Conservation (phyloP, 805 yeast genomes). For the Kluyveromyces wickerhamii region DNA sequence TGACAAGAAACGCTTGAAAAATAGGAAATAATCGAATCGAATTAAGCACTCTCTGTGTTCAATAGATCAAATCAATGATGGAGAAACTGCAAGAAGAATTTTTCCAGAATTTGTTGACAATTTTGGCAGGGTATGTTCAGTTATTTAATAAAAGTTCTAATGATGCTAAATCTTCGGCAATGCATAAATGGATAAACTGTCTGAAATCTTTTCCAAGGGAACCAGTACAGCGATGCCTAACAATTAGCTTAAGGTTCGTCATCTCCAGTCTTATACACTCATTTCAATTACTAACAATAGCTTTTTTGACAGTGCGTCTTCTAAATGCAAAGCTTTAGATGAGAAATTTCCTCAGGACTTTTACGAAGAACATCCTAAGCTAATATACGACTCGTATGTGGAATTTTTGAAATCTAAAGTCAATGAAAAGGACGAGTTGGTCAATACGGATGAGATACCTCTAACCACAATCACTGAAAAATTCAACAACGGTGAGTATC, state of each 20-base stretch:
- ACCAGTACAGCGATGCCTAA: no score
- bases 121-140: conserved; percentile 21
- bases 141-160: no score
- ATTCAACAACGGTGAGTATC: conserved; percentile 34
- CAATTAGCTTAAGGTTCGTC: no score
- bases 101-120: conserved; percentile 14
- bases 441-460: conserved; percentile 19
- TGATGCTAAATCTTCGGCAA: no score
- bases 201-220: no score
- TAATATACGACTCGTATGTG: conserved; percentile 37
- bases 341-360: conserved; percentile 40
- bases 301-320: conserved; percentile 16
- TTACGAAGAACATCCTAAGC: conserved; percentile 37
- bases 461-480: conserved; percentile 38
- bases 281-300: conserved; percentile 12
- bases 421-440: conserved; percentile 15
- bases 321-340: conserved; percentile 25
- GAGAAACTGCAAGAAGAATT: conserved; percentile 7
- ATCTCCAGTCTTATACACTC: no score
- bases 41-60: no score
- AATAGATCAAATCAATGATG: no score
- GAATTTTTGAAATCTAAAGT: conserved; percentile 28
- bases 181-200: no score
- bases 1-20: no score
- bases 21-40: no score